Conservation (phyloP, 306 rosid species). For the Lathyrus oleraceus region DNA sequence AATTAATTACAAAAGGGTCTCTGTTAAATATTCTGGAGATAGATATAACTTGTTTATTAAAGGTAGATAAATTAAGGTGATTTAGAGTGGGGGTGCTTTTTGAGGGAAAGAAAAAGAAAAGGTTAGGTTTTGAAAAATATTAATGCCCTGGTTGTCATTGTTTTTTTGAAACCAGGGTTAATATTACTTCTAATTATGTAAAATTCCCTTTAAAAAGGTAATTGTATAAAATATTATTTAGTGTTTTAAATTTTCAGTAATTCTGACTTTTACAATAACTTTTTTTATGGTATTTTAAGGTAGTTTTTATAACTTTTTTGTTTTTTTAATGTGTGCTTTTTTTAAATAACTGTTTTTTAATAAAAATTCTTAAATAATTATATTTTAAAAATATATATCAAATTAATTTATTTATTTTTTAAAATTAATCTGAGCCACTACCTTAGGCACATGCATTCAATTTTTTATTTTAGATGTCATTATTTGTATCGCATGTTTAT, state of each 20-base stretch:
- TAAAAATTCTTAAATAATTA: too few species aligned
- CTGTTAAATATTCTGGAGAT: slow-evolving; percentile 36
- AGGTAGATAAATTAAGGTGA: slow-evolving; percentile 38
- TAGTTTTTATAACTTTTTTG: slow-evolving; percentile 19
- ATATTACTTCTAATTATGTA: slow-evolving; percentile 1
- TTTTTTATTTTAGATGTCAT: too few species aligned
- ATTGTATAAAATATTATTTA: slow-evolving; percentile 40
- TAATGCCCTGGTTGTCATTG: background rate
- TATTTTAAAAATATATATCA: too few species aligned
- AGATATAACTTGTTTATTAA: slow-evolving; percentile 35
- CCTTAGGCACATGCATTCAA: too few species aligned
- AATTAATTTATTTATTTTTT: too few species aligned
- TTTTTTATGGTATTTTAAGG: background rate
- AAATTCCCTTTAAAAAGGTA: background rate
- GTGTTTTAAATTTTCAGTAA: slow-evolving; percentile 21
- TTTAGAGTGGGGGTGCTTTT: slow-evolving; percentile 38
- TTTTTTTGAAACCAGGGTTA: slow-evolving; percentile 37
- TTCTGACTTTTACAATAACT: background rate
- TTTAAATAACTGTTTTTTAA: too few species aligned
- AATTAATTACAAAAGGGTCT: slow-evolving; percentile 34
- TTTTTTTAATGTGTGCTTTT: too few species aligned
- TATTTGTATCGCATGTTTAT: too few species aligned
- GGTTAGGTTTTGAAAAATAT: slow-evolving; percentile 50
- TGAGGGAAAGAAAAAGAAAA: slow-evolving; percentile 18
- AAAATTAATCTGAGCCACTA: too few species aligned